Evolutionary conservation across 305 asterid genomes (phyloP).

Genomic region (Withania somnifera): DNA sequence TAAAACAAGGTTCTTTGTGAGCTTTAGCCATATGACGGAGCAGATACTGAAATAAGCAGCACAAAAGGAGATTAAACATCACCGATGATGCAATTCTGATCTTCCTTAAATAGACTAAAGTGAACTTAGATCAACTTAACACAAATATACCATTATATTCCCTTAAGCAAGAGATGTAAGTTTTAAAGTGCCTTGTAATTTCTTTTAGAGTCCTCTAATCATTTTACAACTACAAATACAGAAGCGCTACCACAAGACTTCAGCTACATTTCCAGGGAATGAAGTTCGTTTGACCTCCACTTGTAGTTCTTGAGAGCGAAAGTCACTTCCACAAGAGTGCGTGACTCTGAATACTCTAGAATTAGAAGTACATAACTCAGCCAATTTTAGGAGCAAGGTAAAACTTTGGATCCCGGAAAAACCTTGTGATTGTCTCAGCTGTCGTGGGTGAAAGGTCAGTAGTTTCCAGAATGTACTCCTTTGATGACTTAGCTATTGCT

Average conservation of each 20-base stretch:
- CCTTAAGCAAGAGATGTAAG: neutral
- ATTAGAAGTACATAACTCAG: neutral
- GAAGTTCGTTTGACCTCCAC: neutral
- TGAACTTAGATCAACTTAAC: neutral
- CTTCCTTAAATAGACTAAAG: neutral
- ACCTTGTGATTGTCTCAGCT: slow-evolving; percentile 67
- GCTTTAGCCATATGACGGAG: neutral
- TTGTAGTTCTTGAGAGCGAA: neutral
- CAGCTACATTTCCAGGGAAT: neutral
- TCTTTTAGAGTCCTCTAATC: neutral
- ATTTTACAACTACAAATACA: neutral
- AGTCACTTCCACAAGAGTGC: neutral
- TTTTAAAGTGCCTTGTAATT: neutral
- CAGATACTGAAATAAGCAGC: neutral
- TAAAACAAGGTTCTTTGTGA: neutral
- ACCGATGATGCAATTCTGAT: neutral
- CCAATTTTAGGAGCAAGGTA: slow-evolving; percentile 67
- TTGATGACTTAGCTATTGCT: slow-evolving; percentile 82
- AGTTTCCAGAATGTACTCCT: slow-evolving; percentile 59
- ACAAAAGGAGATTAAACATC: neutral
- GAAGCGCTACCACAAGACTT: neutral
- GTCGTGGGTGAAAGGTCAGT: slow-evolving; percentile 81
- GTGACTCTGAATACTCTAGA: neutral
- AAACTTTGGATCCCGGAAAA: slow-evolving; percentile 71
- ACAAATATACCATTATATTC: neutral